Base-by-base conservation (phyloP, 2,329 filamentous ascomycete species). In the Lasiodiplodia gonubiensis region DNA sequence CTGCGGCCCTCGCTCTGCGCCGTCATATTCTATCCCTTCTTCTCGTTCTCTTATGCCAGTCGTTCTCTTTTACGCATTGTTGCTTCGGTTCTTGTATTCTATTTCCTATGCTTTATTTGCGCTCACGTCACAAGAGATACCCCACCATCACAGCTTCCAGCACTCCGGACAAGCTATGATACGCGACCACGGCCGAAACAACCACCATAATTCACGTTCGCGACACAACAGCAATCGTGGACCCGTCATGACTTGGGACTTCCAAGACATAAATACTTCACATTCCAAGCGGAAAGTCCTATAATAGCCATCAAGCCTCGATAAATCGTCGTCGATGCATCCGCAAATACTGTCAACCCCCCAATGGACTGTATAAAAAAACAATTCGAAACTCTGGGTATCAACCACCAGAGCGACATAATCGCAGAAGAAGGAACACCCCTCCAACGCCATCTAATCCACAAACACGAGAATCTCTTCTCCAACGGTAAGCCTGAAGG, bases 311-410 rank as follows among this genome's bases (percentile, higher is more conserved):
- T 12, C 12, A 42, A 8, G 49, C 27, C 57, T 48, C 23, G 27
- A 60, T 12, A 14, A 49, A 46, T 30, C 18, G 39, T 42, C 39
- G 39, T 42, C 37, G 48, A 60, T 35, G 16, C 54, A 27, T 12
- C 54, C 39, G 21, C 4, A 25, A 33, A 16, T 33, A 39, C 42
- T 55, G 27, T 21, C n/a, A 21, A 11, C n/a, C 48, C 16, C 48
- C 39, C 39, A 61, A 61, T 61, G 57, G 57, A 61, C 57, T 61
- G 57, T 49, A 61, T 61, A 27, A 61, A 33, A 48, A 61, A 61
- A 42, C 39, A 18, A 35, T 30, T 61, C 42, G 35, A 61, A 49
- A 49, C 57, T 25, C 42, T 61, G 42, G 39, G 57, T 11, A 55
- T 37, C 57, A 33, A 61, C 27, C 35, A 61, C 39, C 39, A 61